Evolutionary conservation across 495 filamentous ascomycete species (phyloP), one percentile per base, ranked within the genome.

Genomic region (Recurvomyces mirabilis): DNA sequence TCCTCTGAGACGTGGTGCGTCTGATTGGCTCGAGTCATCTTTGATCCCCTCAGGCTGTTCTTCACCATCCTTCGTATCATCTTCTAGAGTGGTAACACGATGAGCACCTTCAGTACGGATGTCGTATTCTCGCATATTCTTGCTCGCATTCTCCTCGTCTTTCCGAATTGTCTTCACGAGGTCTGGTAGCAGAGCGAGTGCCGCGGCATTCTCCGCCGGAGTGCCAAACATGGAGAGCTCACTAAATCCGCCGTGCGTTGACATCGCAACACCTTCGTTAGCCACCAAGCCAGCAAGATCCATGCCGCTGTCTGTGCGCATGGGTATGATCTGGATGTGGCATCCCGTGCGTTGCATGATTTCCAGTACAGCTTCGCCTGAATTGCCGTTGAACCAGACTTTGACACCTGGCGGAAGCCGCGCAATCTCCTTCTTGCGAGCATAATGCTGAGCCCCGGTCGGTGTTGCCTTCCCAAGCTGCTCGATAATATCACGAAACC

Each of bases 291-390:
- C 25, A 13, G 5, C 4, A 5, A 31, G 19, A n/a, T 15, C 15
- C 14, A 31, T 6, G 24, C n/a, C 39, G 3, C n/a, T n/a, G 29
- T 44, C 24, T 11, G 3, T 13, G 10, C 24, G 21, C 4, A 28
- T 7, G 30, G 23, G 23, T 5, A 41, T 13, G 3, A 34, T 4
- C 30, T 49, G 46, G 5, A 43, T 18, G 23, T 49, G 38, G 23
- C 46, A 21, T 3, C 46, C 46, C 9, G 46, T 49, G 3, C 46
- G 28, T 14, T 36, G 46, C 46, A 49, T 43, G 11, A 49, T 17
- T 20, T 49, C 46, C 6, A 49, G 23, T 18, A 49, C 26, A 17
- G 29, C 13, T 22, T 42, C 28, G 19, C 24, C 22, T 2, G 39
- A 18, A 23, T 42, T 43, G 19, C 31, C 46, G 12, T 18, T 35